Conservation (phyloP, 2,329 filamentous ascomycete species). For the Ceratocystis destructans region DNA sequence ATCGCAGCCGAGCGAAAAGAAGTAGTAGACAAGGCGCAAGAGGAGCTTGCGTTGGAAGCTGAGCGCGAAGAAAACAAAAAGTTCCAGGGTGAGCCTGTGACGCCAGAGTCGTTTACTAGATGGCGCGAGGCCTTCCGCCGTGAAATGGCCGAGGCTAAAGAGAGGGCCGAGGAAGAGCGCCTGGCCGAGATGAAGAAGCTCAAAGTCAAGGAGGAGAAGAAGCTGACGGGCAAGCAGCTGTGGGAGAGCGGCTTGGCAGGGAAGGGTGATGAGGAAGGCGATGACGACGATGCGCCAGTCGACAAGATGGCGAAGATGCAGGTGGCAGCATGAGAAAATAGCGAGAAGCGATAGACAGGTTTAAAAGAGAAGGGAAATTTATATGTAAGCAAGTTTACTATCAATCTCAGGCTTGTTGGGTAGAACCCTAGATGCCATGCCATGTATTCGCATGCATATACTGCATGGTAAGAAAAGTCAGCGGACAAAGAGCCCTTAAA, state of each 20-base stretch:
- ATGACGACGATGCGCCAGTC: slow-evolving; percentile 44
- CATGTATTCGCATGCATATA: not conserved
- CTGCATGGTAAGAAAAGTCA: not conserved
- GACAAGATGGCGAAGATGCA: slow-evolving; percentile 56
- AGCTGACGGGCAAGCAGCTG: slow-evolving; percentile 58
- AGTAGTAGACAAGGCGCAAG: slow-evolving; percentile 43
- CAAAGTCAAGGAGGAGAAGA: slow-evolving; percentile 51
- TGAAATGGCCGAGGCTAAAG: slow-evolving; percentile 66
- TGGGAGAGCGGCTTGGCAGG: slow-evolving; percentile 63
- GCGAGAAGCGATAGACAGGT: not conserved
- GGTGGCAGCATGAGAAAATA: slow-evolving; percentile 37
- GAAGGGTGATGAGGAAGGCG: slow-evolving; percentile 53
- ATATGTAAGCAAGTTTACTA: slow-evolving; percentile 5
- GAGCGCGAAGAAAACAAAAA: slow-evolving; percentile 94
- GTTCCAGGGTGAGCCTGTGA: slow-evolving; percentile 84
- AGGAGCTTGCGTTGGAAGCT: slow-evolving; percentile 41
- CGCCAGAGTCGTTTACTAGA: slow-evolving; percentile 65
- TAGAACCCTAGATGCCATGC: not conserved
- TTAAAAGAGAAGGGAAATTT: not conserved
- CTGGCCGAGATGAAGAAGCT: slow-evolving; percentile 72
- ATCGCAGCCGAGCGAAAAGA: slow-evolving; percentile 62
- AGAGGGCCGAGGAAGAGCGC: slow-evolving; percentile 58
- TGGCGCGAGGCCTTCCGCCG: slow-evolving; percentile 68
- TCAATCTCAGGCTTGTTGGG: not conserved
- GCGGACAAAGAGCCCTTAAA: slow-evolving; percentile 3